phyloP scores from a whole-genome alignment of 2,329 filamentous ascomycete genomes.

The Arachnopeziza araneosa region DNA sequence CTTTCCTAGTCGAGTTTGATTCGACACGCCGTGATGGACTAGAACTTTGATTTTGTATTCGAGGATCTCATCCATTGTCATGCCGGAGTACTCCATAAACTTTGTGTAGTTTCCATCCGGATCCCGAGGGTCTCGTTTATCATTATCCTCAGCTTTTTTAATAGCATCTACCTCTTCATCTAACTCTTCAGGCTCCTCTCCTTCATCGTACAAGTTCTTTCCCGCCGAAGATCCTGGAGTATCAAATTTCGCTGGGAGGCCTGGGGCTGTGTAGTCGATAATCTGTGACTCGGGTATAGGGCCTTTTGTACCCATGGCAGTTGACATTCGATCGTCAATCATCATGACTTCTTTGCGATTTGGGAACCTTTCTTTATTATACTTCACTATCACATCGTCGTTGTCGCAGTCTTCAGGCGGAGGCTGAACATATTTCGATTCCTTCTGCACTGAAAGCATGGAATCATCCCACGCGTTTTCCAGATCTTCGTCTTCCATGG shows the following conservation, averaged over 20 bases:
- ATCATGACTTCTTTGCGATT: slow-evolving; percentile 19
- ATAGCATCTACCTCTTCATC: slow-evolving; percentile 6
- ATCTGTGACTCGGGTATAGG: slow-evolving; percentile 14
- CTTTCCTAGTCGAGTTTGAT: slow-evolving; percentile 96
- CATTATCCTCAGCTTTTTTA: slow-evolving; percentile 14
- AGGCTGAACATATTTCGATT: background rate
- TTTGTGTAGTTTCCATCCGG: slow-evolving; percentile 29
- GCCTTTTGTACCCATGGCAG: slow-evolving; percentile 21
- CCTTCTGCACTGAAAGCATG: background rate
- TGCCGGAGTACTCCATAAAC: slow-evolving; percentile 45
- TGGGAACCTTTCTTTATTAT: background rate
- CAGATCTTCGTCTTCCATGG: slow-evolving; percentile 10
- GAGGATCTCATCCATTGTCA: slow-evolving; percentile 47
- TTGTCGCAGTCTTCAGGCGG: background rate
- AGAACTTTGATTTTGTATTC: slow-evolving; percentile 64
- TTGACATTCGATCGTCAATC: slow-evolving; percentile 17
- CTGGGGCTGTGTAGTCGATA: slow-evolving; percentile 19
- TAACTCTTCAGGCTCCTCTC: slow-evolving; percentile 8
- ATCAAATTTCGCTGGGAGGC: slow-evolving; percentile 20
- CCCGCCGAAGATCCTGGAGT: background rate
- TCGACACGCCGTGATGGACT: slow-evolving; percentile 68
- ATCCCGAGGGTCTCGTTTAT: slow-evolving; percentile 27
- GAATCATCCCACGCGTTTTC: background rate
- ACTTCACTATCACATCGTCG: background rate
- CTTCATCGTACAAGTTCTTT: slow-evolving; percentile 2